Evolutionary conservation across 768 basidiomycete species (phyloP), one percentile per base, ranked within the genome.

Genomic region (Amanita subjunquillea): DNA sequence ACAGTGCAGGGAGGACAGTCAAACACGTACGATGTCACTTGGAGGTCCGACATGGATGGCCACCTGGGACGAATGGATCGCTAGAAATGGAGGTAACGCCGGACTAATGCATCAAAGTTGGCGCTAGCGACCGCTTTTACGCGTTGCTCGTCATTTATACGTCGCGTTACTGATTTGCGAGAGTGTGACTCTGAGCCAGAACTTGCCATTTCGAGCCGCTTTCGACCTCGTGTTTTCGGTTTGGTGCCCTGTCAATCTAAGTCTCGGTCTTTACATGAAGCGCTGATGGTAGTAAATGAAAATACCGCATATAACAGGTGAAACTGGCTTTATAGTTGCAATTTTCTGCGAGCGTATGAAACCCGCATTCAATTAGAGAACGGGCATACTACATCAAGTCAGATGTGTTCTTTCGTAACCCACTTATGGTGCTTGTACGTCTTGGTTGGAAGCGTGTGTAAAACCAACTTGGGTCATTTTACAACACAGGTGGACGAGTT

Each of bases 101-200:
- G 27, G 30, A 32, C 30, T 38, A 50, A 27, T 23, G 48, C 48
- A 50, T 50, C 22, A 20, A 40, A n/a, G 20, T 10, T 48, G 30
- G 25, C 30, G 46, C n/a, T 47, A 48, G 12, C 30, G 29, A 13
- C 46, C 1, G 7, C 10, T 32, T n/a, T 29, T 17, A 30, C 27
- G 10, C 7, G 13, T n/a, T 3, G 9, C 13, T 3, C 20, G 17
- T 46, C 30, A 37, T 40, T 50, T 23, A 39, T 25, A 39, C 36
- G 23, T 15, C 7, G 40, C 22, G 50, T 51, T 42, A 27, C 50
- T 42, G 50, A 51, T 51, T 51, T 51, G 50, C 50, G 13, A 36
- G n/a, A 30, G 27, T 3, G 43, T 45, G 43, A 45, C 23, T 29
- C 27, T 42, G 41, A 12, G 12, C 13, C 41, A 3, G 20, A 40